These are phyloP conservation scores for Cytospora chrysosperma DNA, from an alignment of 2,329 filamentous ascomycete species.

Conservation along the genomic window DNA sequence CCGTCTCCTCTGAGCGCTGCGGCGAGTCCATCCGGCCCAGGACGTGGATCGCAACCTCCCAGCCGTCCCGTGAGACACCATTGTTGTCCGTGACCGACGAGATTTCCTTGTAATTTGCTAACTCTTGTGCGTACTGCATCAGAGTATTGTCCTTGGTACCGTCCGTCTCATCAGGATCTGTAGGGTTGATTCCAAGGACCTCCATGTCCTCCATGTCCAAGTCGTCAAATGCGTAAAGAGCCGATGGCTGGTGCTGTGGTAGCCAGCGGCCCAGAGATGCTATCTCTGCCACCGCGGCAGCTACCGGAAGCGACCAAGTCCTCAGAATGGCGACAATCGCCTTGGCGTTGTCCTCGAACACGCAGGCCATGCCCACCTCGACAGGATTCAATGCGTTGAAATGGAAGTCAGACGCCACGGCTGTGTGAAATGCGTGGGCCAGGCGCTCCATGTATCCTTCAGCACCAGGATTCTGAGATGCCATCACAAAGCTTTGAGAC, in stretches of 20 bases:
- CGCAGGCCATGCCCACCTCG: constrained; percentile 78
- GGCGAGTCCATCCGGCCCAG: constrained; percentile 77
- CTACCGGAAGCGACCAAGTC: constrained; percentile 77
- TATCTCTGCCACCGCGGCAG: constrained; percentile 77
- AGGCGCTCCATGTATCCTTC: constrained; percentile 75
- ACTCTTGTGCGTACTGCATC: constrained; percentile 68
- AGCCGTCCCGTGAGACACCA: constrained; percentile 62
- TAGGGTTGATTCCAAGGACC: constrained; percentile 67
- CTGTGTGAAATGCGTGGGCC: constrained; percentile 67
- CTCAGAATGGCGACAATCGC: constrained; percentile 72
- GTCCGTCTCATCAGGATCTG: constrained; percentile 57
- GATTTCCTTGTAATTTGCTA: constrained; percentile 57
- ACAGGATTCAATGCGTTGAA: constrained; percentile 74
- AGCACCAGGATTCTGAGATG: constrained; percentile 47
- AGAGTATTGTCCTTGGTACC: constrained; percentile 79
- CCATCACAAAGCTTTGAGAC: constrained; percentile 37
- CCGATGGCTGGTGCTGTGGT: constrained; percentile 54
- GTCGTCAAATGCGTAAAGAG: constrained; percentile 58
- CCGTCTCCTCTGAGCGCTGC: constrained; percentile 68
- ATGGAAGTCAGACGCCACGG: constrained; percentile 67
- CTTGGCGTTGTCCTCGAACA: constrained; percentile 80
- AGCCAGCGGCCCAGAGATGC: constrained; percentile 85
- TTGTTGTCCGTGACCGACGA: constrained; percentile 34
- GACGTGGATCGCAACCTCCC: constrained; percentile 85
- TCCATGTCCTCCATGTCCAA: constrained; percentile 84